Evolutionary conservation across 1,284 basidiomycete genomes (phyloP), one percentile per base, ranked within the genome.

Genomic region (Bondarzewia mesenterica): DNA sequence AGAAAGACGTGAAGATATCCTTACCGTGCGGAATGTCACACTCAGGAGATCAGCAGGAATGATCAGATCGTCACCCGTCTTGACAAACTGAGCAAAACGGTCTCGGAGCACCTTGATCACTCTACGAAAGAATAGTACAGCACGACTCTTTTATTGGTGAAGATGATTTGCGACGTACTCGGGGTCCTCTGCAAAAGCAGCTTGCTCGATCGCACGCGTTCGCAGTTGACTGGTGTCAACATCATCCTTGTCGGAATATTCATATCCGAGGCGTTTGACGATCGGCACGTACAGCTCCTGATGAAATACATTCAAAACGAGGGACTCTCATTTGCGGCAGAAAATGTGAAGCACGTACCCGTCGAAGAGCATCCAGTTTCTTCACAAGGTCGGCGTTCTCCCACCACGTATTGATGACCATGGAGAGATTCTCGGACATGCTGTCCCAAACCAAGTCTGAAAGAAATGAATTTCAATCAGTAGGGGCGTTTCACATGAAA

Each of bases 351-450:
- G 42, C 16, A 57, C 77, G 42, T 63, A 86, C 83, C 58, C 74
- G 68, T 54, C 81, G 72, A 65, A 93, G 78, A 27, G 69, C 72
- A 55, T 86, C 72, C 54, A 93, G 61, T 37, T 74, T 72, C 18
- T 81, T 74, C 4, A 79, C 69, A 37, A 87, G 74, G 4, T 73
- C 63, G 29, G 79, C 62, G 52, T 90, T 71, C 66, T 96, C 94
- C 86, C 88, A 96, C 90, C 93, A 97, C 2, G 82, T 80, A 14
- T 71, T 76, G n/a, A 70, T 62, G 43, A 95, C 64, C 37, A 72
- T 70, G 44, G 61, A 60, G 46, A 95, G 62, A 42, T 76, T 79
- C 7, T 70, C 67, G 2, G 72, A 63, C 42, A 90, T 79, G 49
- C 78, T 77, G 42, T 77, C 69, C 86, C 85, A 89, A n/a, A 89